Percentiles rank a stretch among this genome's conserved stretches.
These are phyloP conservation scores for Russula ochroleuca DNA, from an alignment of 768 basidiomycete species.

Conservation along the genomic window DNA sequence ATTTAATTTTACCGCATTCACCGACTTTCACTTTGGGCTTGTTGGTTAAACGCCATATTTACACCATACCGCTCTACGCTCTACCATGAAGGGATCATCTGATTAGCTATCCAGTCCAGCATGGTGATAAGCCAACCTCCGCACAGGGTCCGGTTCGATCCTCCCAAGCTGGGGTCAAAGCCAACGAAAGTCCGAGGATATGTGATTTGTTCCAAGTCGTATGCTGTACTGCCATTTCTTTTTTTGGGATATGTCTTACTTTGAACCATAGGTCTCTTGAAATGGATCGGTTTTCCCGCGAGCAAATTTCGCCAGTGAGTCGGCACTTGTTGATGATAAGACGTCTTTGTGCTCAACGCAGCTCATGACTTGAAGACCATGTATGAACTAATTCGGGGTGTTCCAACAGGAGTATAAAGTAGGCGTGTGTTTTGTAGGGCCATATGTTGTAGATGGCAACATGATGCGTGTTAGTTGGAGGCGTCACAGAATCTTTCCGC, in stretches of 20 bases:
- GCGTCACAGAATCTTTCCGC: not conserved
- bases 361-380: not conserved
- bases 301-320: constrained; percentile 7
- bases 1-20: not conserved
- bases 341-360: not conserved
- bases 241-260: not conserved
- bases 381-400: not conserved
- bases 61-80: too few relatives aligned
- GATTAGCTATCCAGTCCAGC: not conserved
- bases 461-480: not conserved
- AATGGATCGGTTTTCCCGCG: not conserved
- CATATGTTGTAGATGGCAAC: not conserved
- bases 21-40: not conserved
- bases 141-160: too few relatives aligned
- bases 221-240: not conserved
- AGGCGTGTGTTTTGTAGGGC: not conserved
- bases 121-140: not conserved
- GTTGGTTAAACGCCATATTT: not conserved
- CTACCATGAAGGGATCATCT: too few relatives aligned
- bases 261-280: not conserved
- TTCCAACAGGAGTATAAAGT: not conserved
- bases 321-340: not conserved
- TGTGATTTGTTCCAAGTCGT: not conserved
- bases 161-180: not conserved
- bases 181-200: constrained; percentile 5